phyloP scores from a whole-genome alignment of 2,329 filamentous ascomycete genomes.

The Aspergillus hiratsukae region DNA sequence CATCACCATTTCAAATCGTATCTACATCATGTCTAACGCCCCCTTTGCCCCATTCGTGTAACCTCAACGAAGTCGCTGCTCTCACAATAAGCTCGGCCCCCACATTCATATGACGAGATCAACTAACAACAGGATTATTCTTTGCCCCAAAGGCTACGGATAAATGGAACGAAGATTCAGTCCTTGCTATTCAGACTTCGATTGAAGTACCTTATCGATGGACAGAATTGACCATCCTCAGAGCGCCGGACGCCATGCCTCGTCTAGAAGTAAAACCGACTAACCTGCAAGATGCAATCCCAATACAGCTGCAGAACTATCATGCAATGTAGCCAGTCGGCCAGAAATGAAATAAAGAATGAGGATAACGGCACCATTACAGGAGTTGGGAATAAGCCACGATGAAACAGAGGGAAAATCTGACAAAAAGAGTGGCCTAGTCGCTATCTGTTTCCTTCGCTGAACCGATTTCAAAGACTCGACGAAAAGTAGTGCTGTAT shows the following conservation, averaged over 20 bases:
- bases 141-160: not conserved
- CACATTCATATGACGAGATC: not conserved
- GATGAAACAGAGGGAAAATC: not conserved
- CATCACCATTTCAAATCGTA: not conserved
- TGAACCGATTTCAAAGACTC: slow-evolving; percentile 1
- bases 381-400: not conserved
- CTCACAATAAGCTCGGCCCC: not conserved
- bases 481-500: not conserved
- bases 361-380: not conserved
- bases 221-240: not conserved
- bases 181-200: not conserved
- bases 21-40: not conserved
- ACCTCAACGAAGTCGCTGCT: not conserved
- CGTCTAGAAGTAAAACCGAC: slow-evolving; percentile 8
- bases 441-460: slow-evolving; percentile 6
- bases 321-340: not conserved
- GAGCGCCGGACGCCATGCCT: slow-evolving; percentile 10
- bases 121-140: not conserved
- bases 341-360: not conserved
- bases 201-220: not conserved
- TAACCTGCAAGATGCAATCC: slow-evolving; percentile 1
- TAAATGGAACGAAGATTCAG: not conserved
- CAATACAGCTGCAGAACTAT: not conserved
- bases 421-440: not conserved
- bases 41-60: not conserved